Conservation (phyloP, 2,329 filamentous ascomycete genomes). For the Akanthomyces muscarius region DNA sequence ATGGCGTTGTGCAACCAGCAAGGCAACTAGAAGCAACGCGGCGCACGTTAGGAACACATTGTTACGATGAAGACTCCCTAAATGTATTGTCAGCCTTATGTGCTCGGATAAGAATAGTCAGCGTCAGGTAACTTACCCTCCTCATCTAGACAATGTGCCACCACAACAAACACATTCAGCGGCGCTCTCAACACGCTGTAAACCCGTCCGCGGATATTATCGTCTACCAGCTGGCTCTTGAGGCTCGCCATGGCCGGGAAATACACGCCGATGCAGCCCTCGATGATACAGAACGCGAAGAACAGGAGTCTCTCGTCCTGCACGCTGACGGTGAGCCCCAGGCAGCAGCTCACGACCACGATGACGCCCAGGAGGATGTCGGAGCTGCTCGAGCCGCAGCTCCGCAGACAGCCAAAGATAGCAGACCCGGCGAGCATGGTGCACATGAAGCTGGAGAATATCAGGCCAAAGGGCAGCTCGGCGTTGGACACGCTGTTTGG, state of each 20-base stretch:
- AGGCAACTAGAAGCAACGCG: conserved; percentile 9
- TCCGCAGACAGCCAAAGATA: neutral
- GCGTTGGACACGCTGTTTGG: conserved; percentile 19
- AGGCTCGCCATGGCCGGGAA: conserved; percentile 53
- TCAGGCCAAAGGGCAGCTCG: conserved; percentile 42
- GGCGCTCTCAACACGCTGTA: conserved; percentile 56
- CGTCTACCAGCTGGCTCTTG: conserved; percentile 51
- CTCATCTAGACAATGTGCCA: conserved; percentile 41
- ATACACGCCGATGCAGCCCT: conserved; percentile 55
- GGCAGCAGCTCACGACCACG: conserved; percentile 31
- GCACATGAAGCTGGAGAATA: conserved; percentile 55
- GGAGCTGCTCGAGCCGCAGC: neutral
- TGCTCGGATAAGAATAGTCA: neutral
- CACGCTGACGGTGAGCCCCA: conserved; percentile 40
- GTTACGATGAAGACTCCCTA: conserved; percentile 29
- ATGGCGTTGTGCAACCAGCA: neutral
- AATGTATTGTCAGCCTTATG: neutral
- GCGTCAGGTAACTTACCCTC: conserved; percentile 32
- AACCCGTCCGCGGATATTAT: conserved; percentile 48
- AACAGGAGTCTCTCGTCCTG: conserved; percentile 44
- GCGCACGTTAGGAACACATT: conserved; percentile 25
- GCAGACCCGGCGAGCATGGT: conserved; percentile 54
- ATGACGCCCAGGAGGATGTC: conserved; percentile 21
- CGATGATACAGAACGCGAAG: conserved; percentile 55
- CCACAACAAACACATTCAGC: conserved; percentile 51